Evolutionary conservation across 192 early-diverging fungal genomes (phyloP), one percentile per base, ranked within the genome.

Genomic region (Gigaspora rosea): DNA sequence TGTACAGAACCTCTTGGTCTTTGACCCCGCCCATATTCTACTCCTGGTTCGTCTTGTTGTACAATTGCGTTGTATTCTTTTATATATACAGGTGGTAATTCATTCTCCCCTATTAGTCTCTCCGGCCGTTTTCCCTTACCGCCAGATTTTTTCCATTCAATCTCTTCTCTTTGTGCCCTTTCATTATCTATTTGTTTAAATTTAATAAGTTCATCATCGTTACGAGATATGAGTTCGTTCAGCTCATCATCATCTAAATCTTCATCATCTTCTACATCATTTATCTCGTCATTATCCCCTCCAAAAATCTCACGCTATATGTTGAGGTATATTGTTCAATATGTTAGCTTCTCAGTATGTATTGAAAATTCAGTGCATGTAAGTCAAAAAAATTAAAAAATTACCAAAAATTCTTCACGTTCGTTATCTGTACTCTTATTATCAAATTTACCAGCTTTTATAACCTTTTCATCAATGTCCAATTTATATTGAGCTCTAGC

Each of bases 401-500:
- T 48, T 77, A 81, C 83, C 79, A 99, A 80, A 65, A 97, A 90
- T 10, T 90, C 91, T 75, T 99, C 98, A 62, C 95, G 92, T 80
- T 99, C 98, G 66, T 95, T 92, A 27, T 92, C 93, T 1, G 92
- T 92, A 82, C 94, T 96, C 79, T 96, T 95, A 78, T 98, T 92
- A 81, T 99, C 98, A 81, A 99, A 99, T 85, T 98, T 99, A 68
- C 98, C 98, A 58, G 97, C 97, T 84, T 99, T 97, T 81, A 99
- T 99, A 70, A 99, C 95, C 82, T 98, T 98, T 69, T 95, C 95
- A 76, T 99, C 98, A 79, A 99, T 92, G 75, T 96, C 95, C 49
- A 97, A 85, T 82, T 99, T 99, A 84, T 93, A 94, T 80, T 98
- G 94, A 27, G 97, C 97, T 57, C 95, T 87, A 2, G 91, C 93